Evolutionary conservation across 169 alveolate species (phyloP).

Genomic region (Eimeria sp.): DNA sequence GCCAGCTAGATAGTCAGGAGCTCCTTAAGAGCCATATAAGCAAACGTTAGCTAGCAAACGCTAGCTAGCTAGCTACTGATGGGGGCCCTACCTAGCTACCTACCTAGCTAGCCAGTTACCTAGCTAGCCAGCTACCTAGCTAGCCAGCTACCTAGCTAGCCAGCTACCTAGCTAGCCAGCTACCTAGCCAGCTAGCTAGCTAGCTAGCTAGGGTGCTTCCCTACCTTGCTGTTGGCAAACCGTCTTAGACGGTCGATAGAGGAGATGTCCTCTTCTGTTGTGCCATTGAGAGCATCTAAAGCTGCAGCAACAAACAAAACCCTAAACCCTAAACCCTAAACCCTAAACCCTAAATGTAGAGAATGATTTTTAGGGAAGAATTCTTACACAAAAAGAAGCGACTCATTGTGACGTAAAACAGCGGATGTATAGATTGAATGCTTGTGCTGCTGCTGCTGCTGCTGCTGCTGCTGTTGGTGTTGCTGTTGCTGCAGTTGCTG

Average conservation of each 20-base stretch:
- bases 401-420: too few species aligned
- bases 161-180: background rate
- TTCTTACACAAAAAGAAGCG: too few species aligned
- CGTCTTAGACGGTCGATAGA: background rate
- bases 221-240: background rate
- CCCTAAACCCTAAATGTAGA: background rate
- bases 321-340: background rate
- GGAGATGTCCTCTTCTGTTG: background rate
- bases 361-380: background rate
- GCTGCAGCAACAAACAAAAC: background rate
- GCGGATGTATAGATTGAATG: too few species aligned
- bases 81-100: background rate
- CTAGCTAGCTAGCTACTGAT: too few species aligned
- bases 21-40: background rate
- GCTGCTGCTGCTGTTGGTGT: conserved; percentile 29
- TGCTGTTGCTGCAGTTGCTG: background rate
- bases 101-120: background rate
- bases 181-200: too few species aligned
- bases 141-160: too few species aligned
- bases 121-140: too few species aligned
- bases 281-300: background rate
- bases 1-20: too few species aligned
- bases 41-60: too few species aligned
- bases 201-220: background rate
- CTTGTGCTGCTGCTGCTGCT: conserved; percentile 8